phyloP scores from a whole-genome alignment of 805 yeast species.

The Isabelozyma rhagii region DNA sequence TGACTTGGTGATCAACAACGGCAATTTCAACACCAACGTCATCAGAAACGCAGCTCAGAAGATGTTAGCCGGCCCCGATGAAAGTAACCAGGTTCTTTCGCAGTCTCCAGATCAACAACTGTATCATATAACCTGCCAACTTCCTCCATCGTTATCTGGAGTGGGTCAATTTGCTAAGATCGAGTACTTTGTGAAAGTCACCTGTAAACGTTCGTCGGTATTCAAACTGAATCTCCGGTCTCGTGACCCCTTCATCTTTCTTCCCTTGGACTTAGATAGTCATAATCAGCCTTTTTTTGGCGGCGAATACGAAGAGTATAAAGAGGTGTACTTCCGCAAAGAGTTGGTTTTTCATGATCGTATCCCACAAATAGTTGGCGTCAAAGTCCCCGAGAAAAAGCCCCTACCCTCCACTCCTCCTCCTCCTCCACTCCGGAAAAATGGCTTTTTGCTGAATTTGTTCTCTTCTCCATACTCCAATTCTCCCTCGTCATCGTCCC shows the following conservation, averaged over 20 bases:
- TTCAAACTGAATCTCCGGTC: conserved; percentile 46
- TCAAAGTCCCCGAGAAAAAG: conserved; percentile 20
- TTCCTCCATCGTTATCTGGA: conserved; percentile 34
- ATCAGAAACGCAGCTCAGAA: conserved; percentile 17
- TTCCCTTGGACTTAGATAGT: conserved; percentile 44
- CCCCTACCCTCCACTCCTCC: conserved; percentile 6
- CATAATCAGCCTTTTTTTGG: conserved; percentile 13
- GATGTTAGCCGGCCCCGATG: background rate
- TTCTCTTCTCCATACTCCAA: background rate
- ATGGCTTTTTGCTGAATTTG: background rate
- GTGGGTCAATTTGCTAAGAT: conserved; percentile 36
- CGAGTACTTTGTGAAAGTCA: conserved; percentile 57
- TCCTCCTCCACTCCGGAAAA: conserved; percentile 3
- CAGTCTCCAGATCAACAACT: conserved; percentile 1
- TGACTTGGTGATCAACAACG: conserved; percentile 30
- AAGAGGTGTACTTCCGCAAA: conserved; percentile 45
- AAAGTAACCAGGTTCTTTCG: background rate
- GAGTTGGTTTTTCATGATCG: conserved; percentile 36
- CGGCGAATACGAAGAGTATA: conserved; percentile 25
- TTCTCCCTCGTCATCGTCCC: background rate
- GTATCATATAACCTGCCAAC: conserved; percentile 25
- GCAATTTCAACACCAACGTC: conserved; percentile 19
- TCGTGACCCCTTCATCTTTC: conserved; percentile 48
- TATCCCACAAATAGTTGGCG: conserved; percentile 44
- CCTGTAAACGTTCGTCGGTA: conserved; percentile 52